Conservation (phyloP, 768 basidiomycete genomes). For the Tubosaeta brunneosetosa region DNA sequence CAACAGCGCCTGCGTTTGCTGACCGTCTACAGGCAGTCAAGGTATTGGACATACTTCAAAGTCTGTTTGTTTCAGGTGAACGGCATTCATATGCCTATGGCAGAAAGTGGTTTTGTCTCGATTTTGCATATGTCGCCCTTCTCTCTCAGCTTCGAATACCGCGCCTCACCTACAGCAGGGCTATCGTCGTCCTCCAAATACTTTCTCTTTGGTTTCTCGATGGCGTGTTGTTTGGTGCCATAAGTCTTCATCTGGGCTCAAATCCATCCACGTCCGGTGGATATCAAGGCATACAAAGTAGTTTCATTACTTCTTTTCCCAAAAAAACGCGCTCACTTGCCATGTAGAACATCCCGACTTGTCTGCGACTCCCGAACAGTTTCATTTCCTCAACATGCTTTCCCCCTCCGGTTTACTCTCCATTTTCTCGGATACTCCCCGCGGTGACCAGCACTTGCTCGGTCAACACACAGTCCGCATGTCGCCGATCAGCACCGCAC, state of each 20-base stretch:
- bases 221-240: constrained; percentile 67
- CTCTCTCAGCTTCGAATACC: constrained; percentile 70
- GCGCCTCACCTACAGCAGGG: constrained; percentile 60
- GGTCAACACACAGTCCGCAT: constrained; percentile 91
- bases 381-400: constrained; percentile 46
- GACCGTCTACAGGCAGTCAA: constrained; percentile 60
- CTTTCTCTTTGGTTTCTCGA: constrained; percentile 57
- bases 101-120: constrained; percentile 70
- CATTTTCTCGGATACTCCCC: constrained; percentile 30
- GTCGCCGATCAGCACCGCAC: constrained; percentile 91
- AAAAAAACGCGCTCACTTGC: constrained; percentile 3
- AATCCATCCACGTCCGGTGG: constrained; percentile 7
- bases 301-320: background rate
- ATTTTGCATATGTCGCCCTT: constrained; percentile 53
- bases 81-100: constrained; percentile 43
- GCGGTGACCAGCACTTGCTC: constrained; percentile 57
- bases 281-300: constrained; percentile 32
- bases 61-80: constrained; percentile 42
- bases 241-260: constrained; percentile 51
- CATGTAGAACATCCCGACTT: constrained; percentile 33
- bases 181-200: constrained; percentile 62
- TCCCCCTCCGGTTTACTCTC: constrained; percentile 49
- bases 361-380: constrained; percentile 41
- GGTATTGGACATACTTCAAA: constrained; percentile 61
- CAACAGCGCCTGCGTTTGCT: background rate